Evolutionary conservation across 345 rosid genomes (phyloP), one percentile per base, ranked within the genome.

Genomic region (Gossypium arboreum): DNA sequence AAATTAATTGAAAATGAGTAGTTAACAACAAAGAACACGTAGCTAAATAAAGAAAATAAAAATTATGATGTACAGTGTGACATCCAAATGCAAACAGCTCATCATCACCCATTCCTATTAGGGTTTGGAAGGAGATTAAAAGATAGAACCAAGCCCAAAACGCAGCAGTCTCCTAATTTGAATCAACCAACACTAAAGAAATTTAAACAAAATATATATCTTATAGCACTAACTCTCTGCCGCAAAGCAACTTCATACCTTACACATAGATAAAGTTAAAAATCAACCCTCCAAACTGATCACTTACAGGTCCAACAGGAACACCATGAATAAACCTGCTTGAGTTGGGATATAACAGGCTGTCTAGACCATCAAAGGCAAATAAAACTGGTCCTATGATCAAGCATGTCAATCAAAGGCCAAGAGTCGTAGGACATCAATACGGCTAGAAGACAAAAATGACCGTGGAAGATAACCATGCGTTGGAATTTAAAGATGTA

Each of bases 271-370:
- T 29, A 29, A 29, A 29, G 39, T 4, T 29, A 29, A 29, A 29
- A 29, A 4, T 29, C 39, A 29, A 29, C 39, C 6, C 77, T 65
- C 79, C 85, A 79, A 34, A 75, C 76, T 66, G 84, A 78, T 80
- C 77, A 79, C 79, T 72, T 51, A 76, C 74, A 65, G 84, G 86
- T 83, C 83, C 87, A 81, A 72, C 43, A 72, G 77, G 66, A 72
- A 76, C 76, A 79, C 79, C 86, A 75, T 22, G 73, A 57, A 73
- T 34, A 77, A 77, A 80, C 85, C 88, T 85, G 86, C 87, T 84
- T 73, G 81, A 74, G 84, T 75, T 77, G 80, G 86, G 72, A 83
- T 81, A 75, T 29, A 29, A 29, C 39, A 29, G 6, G 39, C 39
- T 29, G 39, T 4, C 39, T 29, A 29, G 39, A 29, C 59, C 71